phyloP scores from a whole-genome alignment of 345 rosid genomes.

The Trapa bicornis region DNA sequence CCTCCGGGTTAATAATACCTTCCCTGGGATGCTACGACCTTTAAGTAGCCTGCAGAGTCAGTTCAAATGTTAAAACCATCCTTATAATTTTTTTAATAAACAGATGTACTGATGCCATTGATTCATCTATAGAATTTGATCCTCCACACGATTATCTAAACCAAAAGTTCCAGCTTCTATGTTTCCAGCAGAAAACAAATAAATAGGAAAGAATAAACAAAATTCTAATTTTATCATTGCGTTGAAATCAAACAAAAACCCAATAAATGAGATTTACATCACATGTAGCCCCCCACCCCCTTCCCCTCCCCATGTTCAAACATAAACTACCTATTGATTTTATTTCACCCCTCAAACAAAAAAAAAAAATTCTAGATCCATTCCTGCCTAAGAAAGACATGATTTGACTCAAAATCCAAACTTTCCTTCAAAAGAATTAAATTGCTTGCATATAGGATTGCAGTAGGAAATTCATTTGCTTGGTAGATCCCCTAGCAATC shows the following conservation, averaged over 20 bases:
- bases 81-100: not conserved
- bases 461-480: not conserved
- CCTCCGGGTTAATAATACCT: conserved; percentile 71
- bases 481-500: not conserved
- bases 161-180: not conserved
- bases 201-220: not conserved
- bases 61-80: not conserved
- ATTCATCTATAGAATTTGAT: not conserved
- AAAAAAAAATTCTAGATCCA: not conserved
- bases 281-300: no score
- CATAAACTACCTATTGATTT: no score
- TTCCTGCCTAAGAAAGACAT: not conserved
- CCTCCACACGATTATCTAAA: not conserved
- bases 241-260: not conserved
- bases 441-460: no score
- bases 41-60: conserved; percentile 46
- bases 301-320: no score
- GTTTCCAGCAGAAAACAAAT: not conserved
- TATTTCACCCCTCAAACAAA: no score
- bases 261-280: not conserved
- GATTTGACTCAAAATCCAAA: not conserved
- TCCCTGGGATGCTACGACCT: conserved; percentile 89
- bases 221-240: not conserved
- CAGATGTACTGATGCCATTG: not conserved
- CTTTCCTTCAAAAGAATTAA: not conserved